These are phyloP conservation scores for Dittrichia graveolens DNA, from an alignment of 129 eudicot genomes.

Conservation along the genomic window DNA sequence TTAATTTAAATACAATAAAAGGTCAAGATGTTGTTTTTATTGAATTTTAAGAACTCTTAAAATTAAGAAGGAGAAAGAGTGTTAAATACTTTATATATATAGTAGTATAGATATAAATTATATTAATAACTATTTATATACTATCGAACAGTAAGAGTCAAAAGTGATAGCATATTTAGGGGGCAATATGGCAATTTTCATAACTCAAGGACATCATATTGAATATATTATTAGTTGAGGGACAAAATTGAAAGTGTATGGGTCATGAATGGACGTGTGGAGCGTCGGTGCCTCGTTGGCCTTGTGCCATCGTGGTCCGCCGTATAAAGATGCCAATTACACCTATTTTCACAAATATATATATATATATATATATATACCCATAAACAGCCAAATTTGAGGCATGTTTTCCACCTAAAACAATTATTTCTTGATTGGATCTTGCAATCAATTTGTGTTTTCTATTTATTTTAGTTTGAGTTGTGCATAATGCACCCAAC, in stretches of 20 bases:
- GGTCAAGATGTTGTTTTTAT: too few relatives aligned
- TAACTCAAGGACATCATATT: background rate
- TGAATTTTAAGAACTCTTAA: too few relatives aligned
- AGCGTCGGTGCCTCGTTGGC: conserved; percentile 21
- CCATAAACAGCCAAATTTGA: conserved; percentile 15
- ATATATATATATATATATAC: conserved; percentile 9
- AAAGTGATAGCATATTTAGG: too few relatives aligned
- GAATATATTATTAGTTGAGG: background rate
- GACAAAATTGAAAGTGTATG: background rate
- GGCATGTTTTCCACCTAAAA: conserved; percentile 27
- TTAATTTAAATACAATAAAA: too few relatives aligned
- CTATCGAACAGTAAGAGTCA: too few relatives aligned
- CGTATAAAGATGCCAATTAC: conserved; percentile 32
- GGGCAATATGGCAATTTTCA: background rate
- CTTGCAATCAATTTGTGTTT: conserved; percentile 13
- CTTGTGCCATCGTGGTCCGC: conserved; percentile 17
- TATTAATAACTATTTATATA: too few relatives aligned
- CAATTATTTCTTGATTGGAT: conserved; percentile 27
- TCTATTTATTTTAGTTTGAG: conserved; percentile 2
- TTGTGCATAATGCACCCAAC: background rate
- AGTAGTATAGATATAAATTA: too few relatives aligned
- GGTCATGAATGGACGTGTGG: background rate
- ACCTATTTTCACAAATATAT: conserved; percentile 5
- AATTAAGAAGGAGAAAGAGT: too few relatives aligned
- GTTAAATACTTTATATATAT: too few relatives aligned